Base-by-base conservation (phyloP, 106 monocot species). In the Platanthera zijinensis region DNA sequence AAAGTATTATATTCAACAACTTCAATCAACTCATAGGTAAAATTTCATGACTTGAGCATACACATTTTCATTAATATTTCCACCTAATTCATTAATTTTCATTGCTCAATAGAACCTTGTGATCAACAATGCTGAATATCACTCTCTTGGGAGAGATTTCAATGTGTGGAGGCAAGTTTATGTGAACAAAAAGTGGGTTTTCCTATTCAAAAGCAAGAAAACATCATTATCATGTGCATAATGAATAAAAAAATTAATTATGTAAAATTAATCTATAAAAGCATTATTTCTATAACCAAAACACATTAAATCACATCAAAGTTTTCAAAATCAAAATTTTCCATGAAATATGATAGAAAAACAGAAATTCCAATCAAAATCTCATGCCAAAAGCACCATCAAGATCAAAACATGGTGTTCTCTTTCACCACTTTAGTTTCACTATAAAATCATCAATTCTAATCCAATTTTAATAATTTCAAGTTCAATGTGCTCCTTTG, bases 401-500 rank as follows among this genome's bases (percentile, higher is more conserved):
- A 72, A 72, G 12, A 51, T 72, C 0, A 72, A 72, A 72, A 51
- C 46, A 18, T 19, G 59, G 15, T 80, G 80, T 80, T 74, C 80
- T 72, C 28, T 63, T 80, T 10, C 2, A 51, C 48, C 32, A 14
- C 49, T 7, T 80, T 51, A 50, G 15, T 14, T 63, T 49, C 22
- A 74, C 5, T 2, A 74, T 74, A 49, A 63, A 48, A 22, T 13
- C 17, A 7, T 22, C 46, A 75, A 48, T 75, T 69, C 75, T 75
- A 12, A 28, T 28, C 76, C 69, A 51, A 75, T 81, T 89, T 81
- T 76, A 5, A 61, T 48, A 17, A 75, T 82, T 83, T 52, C 9
- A 81, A 78, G 46, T 71, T 72, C 71, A 4, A 68, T 32, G 1
- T 6, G 52, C 57, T 76, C 82, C 10, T 80, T 53, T 50, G 7